Base-by-base conservation (phyloP, 1,284 basidiomycete genomes). In the Rhodotorula sp. region DNA sequence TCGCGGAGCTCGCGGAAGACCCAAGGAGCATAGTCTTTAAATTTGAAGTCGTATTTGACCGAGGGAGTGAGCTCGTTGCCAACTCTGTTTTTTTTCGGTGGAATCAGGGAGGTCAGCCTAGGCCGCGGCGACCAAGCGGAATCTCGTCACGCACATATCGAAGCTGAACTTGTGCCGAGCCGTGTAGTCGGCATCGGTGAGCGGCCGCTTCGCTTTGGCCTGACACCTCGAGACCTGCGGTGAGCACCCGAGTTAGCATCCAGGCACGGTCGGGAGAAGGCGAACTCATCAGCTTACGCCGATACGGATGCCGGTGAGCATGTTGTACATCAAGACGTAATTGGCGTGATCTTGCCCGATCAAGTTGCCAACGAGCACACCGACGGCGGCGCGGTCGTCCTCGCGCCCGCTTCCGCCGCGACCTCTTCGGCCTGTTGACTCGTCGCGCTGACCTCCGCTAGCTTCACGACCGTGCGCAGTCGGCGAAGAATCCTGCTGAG, bases 241-340 rank as follows among this genome's bases (percentile, higher is more conserved):
- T 15, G 20, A 12, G 22, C 2, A 24, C 6, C 0, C 51, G 51
- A n/a, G 51, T 53, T n/a, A 53, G n/a, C 3, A 12, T 26, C 14
- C 12, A 14, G 12, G 17, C 5, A 10, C 53, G 0, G 53, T 7
- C 26, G 24, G 5, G 51, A 26, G 14, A 53, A n/a, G 0, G 6
- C 14, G n/a, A 22, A 24, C 24, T 18, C 12, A 10, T n/a, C n/a
- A 18, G 49, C 42, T 33, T 76, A 92, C 93, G 60, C 90, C 95
- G 76, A 95, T 95, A 46, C 95, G 88, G 74, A 99, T 98, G 8
- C 95, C 95, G 6, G 95, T 99, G 77, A 99, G 85, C 95, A 99
- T 99, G 84, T 99, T 98, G 84, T 98, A 99, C 95, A 98, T 98
- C 79, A 99, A 84, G 70, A 98, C 92, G 78, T 98, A 99, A 83